Percentiles rank a stretch among this genome's conserved stretches.
These are phyloP conservation scores for Lepraria neglecta DNA, from an alignment of 495 filamentous ascomycete genomes.

Conservation along the genomic window DNA sequence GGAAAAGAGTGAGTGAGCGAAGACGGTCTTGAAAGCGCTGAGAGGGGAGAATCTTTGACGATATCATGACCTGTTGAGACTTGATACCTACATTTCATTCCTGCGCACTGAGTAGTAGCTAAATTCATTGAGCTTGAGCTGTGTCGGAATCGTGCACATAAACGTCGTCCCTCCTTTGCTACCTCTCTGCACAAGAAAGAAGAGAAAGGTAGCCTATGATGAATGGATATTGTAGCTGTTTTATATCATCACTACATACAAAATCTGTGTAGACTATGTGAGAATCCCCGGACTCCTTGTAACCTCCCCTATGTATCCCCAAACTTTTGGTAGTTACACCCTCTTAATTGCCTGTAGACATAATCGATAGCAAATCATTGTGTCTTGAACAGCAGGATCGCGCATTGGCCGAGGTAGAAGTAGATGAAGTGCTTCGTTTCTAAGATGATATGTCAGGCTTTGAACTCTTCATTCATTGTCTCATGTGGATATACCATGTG, in stretches of 20 bases:
- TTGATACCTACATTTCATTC: neutral
- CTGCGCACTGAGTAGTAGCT: neutral
- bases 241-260: neutral
- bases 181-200: neutral
- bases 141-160: neutral
- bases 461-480: neutral
- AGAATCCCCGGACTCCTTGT: neutral
- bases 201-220: neutral
- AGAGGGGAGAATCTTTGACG: neutral
- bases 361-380: constrained; percentile 51
- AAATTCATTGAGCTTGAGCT: neutral
- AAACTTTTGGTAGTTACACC: neutral
- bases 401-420: constrained; percentile 98
- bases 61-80: neutral
- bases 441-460: constrained; percentile 33
- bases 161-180: neutral
- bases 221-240: constrained; percentile 2
- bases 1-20: constrained; percentile 15
- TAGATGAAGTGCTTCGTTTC: constrained; percentile 99
- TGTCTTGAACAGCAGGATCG: constrained; percentile 98
- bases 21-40: neutral
- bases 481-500: constrained; percentile 64
- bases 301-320: neutral
- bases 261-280: neutral
- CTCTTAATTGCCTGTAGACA: neutral